Percentiles rank a stretch among this genome's conserved stretches.
phyloP scores from a whole-genome alignment of 1,139 yeast species.

The Spathaspora jeffriesii region DNA sequence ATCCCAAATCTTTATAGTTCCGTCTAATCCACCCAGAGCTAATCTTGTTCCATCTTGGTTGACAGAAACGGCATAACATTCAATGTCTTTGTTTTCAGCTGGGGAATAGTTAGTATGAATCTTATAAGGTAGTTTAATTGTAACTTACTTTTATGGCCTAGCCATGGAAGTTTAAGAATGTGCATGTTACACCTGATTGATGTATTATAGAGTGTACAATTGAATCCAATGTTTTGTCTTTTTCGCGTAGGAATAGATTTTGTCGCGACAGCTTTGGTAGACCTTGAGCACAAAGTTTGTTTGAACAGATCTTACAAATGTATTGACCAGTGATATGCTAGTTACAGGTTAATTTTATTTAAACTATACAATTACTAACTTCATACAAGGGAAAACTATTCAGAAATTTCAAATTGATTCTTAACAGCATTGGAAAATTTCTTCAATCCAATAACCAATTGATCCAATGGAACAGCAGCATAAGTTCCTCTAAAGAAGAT shows the following conservation, averaged over 20 bases:
- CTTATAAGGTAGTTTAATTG: not conserved
- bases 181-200: conserved; percentile 51
- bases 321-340: too few species aligned
- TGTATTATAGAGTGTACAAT: not conserved
- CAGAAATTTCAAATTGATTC: conserved; percentile 37
- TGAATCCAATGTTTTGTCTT: not conserved
- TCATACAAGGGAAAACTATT: not conserved
- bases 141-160: conserved; percentile 63
- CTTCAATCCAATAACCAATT: conserved; percentile 59
- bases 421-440: conserved; percentile 63
- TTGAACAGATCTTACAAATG: too few species aligned
- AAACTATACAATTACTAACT: not conserved
- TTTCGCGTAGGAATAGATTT: not conserved
- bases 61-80: conserved; percentile 81
- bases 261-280: not conserved
- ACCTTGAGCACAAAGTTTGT: too few species aligned
- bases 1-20: conserved; percentile 92
- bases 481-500: conserved; percentile 90
- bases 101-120: conserved; percentile 6
- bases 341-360: too few species aligned
- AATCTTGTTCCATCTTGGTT: conserved; percentile 80
- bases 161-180: conserved; percentile 83
- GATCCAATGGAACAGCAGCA: conserved; percentile 75
- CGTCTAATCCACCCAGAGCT: conserved; percentile 96
- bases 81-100: conserved; percentile 82